phyloP scores from a whole-genome alignment of 352 stramenopile genomes.

The Elongisporangium undulatum region DNA sequence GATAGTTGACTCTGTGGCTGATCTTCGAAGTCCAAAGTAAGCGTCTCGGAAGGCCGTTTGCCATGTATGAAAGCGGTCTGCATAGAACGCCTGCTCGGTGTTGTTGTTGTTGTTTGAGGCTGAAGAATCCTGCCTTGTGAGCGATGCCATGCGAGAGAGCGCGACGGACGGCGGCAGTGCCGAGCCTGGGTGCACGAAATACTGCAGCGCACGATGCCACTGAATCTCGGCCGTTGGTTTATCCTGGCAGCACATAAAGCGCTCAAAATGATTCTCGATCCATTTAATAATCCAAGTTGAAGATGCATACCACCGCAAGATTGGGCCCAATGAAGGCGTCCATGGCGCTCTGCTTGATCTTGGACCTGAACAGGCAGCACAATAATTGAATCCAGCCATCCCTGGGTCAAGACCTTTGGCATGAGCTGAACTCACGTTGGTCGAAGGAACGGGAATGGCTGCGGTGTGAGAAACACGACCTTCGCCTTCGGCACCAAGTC shows the following conservation, averaged over 20 bases:
- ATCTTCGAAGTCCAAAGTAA: conserved; percentile 56
- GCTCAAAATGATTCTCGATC: neutral
- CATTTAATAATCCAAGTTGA: too few species aligned
- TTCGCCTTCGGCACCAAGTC: conserved; percentile 62
- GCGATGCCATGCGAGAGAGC: conserved; percentile 26
- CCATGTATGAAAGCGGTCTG: conserved; percentile 49
- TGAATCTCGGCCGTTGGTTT: conserved; percentile 16
- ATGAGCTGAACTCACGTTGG: conserved; percentile 29
- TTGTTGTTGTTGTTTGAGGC: conserved; percentile 27
- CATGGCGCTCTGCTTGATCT: conserved; percentile 28
- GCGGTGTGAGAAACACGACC: conserved; percentile 49
- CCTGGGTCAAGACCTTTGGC: neutral
- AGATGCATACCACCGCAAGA: neutral
- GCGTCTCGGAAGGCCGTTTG: conserved; percentile 62
- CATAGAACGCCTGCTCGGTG: conserved; percentile 61
- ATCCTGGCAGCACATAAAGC: neutral
- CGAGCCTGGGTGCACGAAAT: conserved; percentile 60
- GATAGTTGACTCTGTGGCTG: conserved; percentile 10
- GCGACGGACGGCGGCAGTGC: conserved; percentile 45
- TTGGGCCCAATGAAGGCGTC: conserved; percentile 14
- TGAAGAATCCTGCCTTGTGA: conserved; percentile 16
- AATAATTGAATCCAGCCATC: neutral
- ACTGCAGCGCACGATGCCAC: conserved; percentile 62
- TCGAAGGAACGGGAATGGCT: conserved; percentile 60
- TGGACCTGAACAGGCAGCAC: conserved; percentile 17